These are phyloP conservation scores for Tremella yokohamensis DNA, from an alignment of 768 basidiomycete species.

Conservation along the genomic window DNA sequence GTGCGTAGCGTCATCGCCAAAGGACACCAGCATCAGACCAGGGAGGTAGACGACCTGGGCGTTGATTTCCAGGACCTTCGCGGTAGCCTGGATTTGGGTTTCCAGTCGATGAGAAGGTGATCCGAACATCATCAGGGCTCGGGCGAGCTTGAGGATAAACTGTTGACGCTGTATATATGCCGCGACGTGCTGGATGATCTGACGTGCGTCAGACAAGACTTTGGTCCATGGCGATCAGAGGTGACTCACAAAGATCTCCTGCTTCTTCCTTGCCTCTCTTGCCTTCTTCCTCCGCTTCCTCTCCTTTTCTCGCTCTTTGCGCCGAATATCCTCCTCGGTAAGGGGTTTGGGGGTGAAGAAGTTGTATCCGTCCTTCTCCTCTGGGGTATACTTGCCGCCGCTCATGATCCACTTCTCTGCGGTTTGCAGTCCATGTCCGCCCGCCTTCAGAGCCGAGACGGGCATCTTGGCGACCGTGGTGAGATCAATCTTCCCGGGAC, in stretches of 20 bases:
- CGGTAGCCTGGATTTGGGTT: conserved; percentile 81
- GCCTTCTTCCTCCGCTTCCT: conserved; percentile 54
- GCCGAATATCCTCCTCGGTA: conserved; percentile 47
- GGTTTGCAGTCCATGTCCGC: conserved; percentile 30
- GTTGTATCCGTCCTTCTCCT: conserved; percentile 39
- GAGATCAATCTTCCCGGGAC: conserved; percentile 14
- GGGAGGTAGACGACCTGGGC: conserved; percentile 79
- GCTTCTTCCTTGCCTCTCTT: conserved; percentile 62
- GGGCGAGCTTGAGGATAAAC: conserved; percentile 79
- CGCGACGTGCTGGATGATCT: conserved; percentile 81
- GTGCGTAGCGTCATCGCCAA: conserved; percentile 73
- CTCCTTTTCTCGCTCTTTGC: conserved; percentile 53
- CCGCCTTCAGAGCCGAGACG: conserved; percentile 29
- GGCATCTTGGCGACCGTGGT: conserved; percentile 20
- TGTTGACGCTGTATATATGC: conserved; percentile 75
- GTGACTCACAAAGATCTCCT: conserved; percentile 66
- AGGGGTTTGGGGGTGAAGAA: conserved; percentile 48
- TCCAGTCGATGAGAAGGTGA: conserved; percentile 92
- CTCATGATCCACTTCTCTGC: conserved; percentile 45
- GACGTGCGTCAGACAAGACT: neutral
- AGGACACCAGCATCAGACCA: conserved; percentile 69
- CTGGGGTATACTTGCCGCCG: conserved; percentile 39
- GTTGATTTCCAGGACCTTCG: conserved; percentile 81
- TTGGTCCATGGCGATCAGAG: neutral
- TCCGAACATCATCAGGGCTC: conserved; percentile 85